Base-by-base conservation (phyloP, 129 eudicot species). In the Arctium lappa region DNA sequence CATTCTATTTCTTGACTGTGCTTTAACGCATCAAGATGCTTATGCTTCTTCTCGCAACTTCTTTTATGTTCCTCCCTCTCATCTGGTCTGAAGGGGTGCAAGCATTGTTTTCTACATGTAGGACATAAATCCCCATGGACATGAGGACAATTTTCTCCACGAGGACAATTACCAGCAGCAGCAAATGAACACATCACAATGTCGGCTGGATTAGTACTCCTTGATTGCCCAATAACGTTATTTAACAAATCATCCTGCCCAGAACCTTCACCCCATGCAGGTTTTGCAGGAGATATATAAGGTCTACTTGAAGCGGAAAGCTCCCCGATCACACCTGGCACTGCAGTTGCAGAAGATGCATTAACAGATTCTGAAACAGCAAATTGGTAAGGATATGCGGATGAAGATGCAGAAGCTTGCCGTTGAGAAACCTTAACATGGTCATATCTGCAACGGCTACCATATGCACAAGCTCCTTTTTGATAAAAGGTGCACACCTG, bases 1-100 rank as follows among this genome's bases (percentile, higher is more conserved):
- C 99, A 95, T 75, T 95, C 99, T 75, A 95, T 95, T 80, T 93
- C 99, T 91, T 93, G 97, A 89, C 99, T 95, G n/a, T 75, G 97
- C 72, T 90, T 93, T 69, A 95, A 82, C 1, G 93, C 87, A 82
- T 93, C 97, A 48, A 88, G 83, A 68, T 89, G 91, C 70, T 84
- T 93, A 78, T 92, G 94, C 88, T 85, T 87, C 84, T 89, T 91
- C 88, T 88, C 87, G 84, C 99, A 95, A 3, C 79, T 63, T 85
- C 40, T 87, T 68, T 79, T 74, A 84, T 95, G 99, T 16, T 95
- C 97, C 63, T 93, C 97, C 75, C 93, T 91, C 48, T 91, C 99
- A 48, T 91, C 89, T 1, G 87, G 97, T 75, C 97, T 91, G 73
- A 85, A 92, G 29, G 98, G 97, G 78, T 94, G 99, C 88, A 95